These are phyloP conservation scores for Oropetium thomaeum DNA, from an alignment of 176 grass and related monocot species.

Conservation along the genomic window DNA sequence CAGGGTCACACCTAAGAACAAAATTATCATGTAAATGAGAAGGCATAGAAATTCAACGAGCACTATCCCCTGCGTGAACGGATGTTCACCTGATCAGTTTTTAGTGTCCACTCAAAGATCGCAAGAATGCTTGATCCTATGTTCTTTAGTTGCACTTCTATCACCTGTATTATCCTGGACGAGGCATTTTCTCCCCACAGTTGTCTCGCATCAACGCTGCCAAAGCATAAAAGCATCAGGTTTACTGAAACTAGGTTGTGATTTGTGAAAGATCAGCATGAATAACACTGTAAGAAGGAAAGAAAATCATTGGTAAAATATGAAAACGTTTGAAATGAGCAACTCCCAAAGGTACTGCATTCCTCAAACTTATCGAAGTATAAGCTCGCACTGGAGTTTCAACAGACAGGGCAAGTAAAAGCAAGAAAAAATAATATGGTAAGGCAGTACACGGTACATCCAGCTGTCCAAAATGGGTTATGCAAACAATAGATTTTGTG, in stretches of 20 bases:
- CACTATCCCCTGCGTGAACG: not conserved
- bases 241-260: slow-evolving; percentile 28
- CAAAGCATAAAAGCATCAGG: slow-evolving; percentile 25
- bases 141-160: slow-evolving; percentile 2
- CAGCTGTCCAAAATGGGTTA: slow-evolving; percentile 4
- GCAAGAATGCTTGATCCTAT: not conserved
- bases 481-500: not conserved
- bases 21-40: slow-evolving; percentile 15
- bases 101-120: slow-evolving; percentile 10
- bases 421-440: slow-evolving; percentile 19
- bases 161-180: not conserved
- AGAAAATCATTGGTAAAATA: slow-evolving; percentile 1
- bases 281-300: slow-evolving; percentile 15
- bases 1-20: not conserved
- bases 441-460: slow-evolving; percentile 10
- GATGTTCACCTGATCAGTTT: not conserved
- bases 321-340: slow-evolving; percentile 18
- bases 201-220: slow-evolving; percentile 23
- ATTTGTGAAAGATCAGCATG: not conserved
- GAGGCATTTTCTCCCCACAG: slow-evolving; percentile 13
- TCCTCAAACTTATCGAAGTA: not conserved
- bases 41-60: not conserved
- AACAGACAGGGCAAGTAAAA: not conserved
- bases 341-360: not conserved
- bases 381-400: not conserved